A percentile compares a stretch with the other conserved stretches of the same genome.
Evolutionary conservation across 306 rosid genomes (phyloP).

Genomic region (Ormosia semicastrata): DNA sequence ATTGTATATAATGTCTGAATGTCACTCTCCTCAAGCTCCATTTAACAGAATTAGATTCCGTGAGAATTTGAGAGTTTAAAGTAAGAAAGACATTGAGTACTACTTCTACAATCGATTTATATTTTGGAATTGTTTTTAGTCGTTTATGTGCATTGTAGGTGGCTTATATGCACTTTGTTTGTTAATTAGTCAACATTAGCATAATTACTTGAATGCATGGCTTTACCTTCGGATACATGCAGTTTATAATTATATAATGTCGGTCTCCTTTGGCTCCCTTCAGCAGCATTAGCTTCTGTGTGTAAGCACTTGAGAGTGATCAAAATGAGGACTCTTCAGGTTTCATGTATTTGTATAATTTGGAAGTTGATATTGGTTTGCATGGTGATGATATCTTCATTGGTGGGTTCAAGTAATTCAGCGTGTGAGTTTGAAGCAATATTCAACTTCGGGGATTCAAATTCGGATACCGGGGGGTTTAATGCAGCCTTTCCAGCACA

Average conservation of each 20-base stretch:
- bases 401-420: conserved; percentile 12
- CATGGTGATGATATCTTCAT: conserved; percentile 17
- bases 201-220: neutral
- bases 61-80: neutral
- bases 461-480: conserved; percentile 67
- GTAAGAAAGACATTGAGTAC: neutral
- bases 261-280: neutral
- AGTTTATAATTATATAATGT: neutral
- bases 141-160: neutral
- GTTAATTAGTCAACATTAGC: conserved; percentile 6
- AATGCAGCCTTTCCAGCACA: conserved; percentile 74
- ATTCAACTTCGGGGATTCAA: conserved; percentile 83
- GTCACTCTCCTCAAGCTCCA: neutral
- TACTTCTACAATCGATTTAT: neutral
- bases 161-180: neutral
- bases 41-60: neutral
- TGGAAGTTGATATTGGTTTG: neutral
- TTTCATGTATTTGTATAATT: neutral
- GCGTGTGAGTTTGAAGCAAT: conserved; percentile 56
- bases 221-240: neutral
- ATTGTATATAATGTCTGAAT: neutral
- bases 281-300: neutral
- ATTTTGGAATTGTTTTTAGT: neutral
- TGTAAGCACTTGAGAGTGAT: neutral
- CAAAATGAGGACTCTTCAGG: neutral